Base-by-base conservation (phyloP, 2,329 filamentous ascomycete species). In the Exophiala oligosperma region DNA sequence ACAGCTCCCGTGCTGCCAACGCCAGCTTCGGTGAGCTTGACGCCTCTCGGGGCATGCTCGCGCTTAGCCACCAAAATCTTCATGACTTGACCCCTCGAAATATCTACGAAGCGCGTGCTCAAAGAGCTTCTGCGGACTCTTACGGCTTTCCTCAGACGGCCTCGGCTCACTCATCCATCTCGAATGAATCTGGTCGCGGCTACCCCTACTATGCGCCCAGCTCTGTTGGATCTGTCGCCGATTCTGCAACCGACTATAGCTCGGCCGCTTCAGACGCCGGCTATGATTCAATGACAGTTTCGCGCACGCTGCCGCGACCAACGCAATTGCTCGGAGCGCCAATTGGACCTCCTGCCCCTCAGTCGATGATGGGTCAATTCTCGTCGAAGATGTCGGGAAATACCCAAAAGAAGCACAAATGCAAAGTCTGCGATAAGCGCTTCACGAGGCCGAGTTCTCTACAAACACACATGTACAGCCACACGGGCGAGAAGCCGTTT, bases 331-430 rank as follows among this genome's bases (percentile, higher is more conserved):
- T 88, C 56, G 79, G 80, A 26, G 78, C 78, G 44, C 85, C 81
- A 57, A 82, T 81, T 63, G 81, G 87, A 32, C 91, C 91, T 1
- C 91, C 92, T 1, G 91, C 91, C 17, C 92, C 92, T 1, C 90
- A 95, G 71, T 95, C 92, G 0, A 97, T 99, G 92, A 99, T 99
- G 94, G 87, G 91, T 52, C 92, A 96, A 69, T 97, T 97, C 78
- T 97, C 91, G 76, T 97, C 93, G 63, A 97, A 97, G 77, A 88
- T 97, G 52, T 92, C 92, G 0, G 92, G 91, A 17, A 96, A 91
- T 77, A 94, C 93, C 8, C 92, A 97, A 73, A 97, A 97, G 86
- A 97, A 97, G 82, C 94, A 97, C 79, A 97, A 97, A 81, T 97
- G 93, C 84, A 97, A 96, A 78, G 90, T 97, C 60, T 97, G 93